These are phyloP conservation scores for Nitzschia palea DNA, from an alignment of 108 stramenopile species.

Conservation along the genomic window DNA sequence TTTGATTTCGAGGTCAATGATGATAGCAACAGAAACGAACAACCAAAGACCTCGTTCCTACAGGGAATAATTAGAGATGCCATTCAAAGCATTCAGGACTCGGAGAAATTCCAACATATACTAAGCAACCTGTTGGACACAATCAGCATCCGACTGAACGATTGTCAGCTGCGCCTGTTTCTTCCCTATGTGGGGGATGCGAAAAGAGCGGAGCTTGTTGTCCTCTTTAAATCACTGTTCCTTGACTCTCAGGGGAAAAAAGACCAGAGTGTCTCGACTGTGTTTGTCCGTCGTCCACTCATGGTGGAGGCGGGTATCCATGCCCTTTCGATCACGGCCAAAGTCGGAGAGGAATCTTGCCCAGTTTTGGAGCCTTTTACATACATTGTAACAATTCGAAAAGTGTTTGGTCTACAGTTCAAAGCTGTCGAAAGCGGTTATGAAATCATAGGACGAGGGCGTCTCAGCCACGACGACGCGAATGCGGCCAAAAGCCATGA, in stretches of 20 bases:
- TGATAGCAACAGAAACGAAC: not conserved
- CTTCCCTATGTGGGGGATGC: not conserved
- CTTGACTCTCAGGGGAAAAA: not conserved
- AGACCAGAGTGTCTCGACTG: too few species aligned
- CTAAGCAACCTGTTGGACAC: not conserved
- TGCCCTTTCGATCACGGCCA: too few species aligned
- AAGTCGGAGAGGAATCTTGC: too few species aligned
- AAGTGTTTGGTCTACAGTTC: not conserved
- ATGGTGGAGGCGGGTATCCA: too few species aligned
- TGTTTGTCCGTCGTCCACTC: too few species aligned
- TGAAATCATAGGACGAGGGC: not conserved
- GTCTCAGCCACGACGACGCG: not conserved
- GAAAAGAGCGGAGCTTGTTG: too few species aligned
- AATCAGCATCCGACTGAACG: not conserved
- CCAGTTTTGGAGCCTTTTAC: conserved; percentile 2
- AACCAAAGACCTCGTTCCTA: not conserved
- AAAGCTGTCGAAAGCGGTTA: not conserved
- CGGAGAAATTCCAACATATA: not conserved
- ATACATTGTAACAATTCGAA: not conserved
- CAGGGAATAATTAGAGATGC: not conserved
- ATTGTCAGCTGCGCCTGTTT: not conserved
- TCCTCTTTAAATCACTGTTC: too few species aligned
- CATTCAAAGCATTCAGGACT: not conserved
- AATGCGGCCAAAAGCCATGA: not conserved
- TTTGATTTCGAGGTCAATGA: not conserved